phyloP scores from a whole-genome alignment of 2,329 filamentous ascomycete species.

The Dactylonectria macrodidyma region DNA sequence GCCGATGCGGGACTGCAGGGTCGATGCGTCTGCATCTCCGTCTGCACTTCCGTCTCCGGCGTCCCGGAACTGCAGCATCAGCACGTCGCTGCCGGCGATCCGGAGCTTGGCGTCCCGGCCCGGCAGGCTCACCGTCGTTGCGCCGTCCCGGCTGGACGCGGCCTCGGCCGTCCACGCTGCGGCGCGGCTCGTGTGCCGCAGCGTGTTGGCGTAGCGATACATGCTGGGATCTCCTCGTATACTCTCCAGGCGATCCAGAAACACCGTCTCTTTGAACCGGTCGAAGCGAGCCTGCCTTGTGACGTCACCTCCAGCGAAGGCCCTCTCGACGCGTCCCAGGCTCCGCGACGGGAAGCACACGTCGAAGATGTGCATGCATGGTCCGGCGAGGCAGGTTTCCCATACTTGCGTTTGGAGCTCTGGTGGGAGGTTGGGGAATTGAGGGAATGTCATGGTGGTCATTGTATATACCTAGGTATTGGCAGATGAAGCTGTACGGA shows the following conservation, averaged over 20 bases:
- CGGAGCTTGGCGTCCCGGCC: slow-evolving; percentile 42
- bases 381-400: slow-evolving; percentile 36
- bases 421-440: slow-evolving; percentile 39
- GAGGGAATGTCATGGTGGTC: slow-evolving; percentile 39
- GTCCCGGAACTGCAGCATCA: slow-evolving; percentile 49
- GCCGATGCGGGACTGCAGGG: slow-evolving; percentile 42
- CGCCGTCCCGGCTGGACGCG: not conserved
- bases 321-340: slow-evolving; percentile 27
- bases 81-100: slow-evolving; percentile 46
- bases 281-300: slow-evolving; percentile 18
- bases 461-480: not conserved
- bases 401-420: slow-evolving; percentile 46
- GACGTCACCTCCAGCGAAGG: slow-evolving; percentile 26
- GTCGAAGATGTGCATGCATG: slow-evolving; percentile 49
- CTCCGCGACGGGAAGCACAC: slow-evolving; percentile 47
- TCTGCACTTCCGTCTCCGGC: slow-evolving; percentile 6
- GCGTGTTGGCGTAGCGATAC: slow-evolving; percentile 29
- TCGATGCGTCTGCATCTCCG: slow-evolving; percentile 29
- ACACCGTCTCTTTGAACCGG: slow-evolving; percentile 37
- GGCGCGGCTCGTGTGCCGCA: slow-evolving; percentile 29
- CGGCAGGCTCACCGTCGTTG: slow-evolving; percentile 46
- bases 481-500: not conserved
- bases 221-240: slow-evolving; percentile 40
- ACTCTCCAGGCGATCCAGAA: slow-evolving; percentile 38
- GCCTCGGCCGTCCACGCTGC: slow-evolving; percentile 25